Base-by-base conservation (phyloP, 345 rosid genomes). In the Linum usitatissimum region DNA sequence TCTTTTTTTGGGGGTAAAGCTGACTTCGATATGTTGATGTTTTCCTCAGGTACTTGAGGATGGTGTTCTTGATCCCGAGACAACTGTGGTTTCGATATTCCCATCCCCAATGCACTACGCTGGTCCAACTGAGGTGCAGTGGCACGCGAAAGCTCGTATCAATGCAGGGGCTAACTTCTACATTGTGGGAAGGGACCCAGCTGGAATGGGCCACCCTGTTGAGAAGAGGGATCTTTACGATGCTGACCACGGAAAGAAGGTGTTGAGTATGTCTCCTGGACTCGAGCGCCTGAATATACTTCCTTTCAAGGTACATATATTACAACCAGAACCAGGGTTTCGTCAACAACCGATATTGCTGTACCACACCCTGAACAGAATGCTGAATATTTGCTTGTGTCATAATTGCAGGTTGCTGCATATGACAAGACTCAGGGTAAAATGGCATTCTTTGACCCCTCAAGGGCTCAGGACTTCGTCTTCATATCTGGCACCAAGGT, bases 61-160 rank as follows among this genome's bases (percentile, higher is more conserved):
- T 15, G 99, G 99, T 31, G 90, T 93, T 68, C 99, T 93, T 72
- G 99, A 93, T 83, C 99, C 99, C 38, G 96, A 90, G 74, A 93
- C 97, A 3, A 93, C 99, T 4, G 88, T 93, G 19, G 96, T 93
- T 64, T 93, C 99, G 15, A 90, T 93, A 66, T 93, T 93, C 76
- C 99, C 99, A 3, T 93, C 99, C 56, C 99, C 99, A 10, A 93
- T 93, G 99, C 99, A 85, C 73, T 93, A 93, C 66, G 97, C 96
- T 38, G 99, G 99, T 66, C 99, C 99, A 18, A 93, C 99, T 0
- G 99, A 93, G 83, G 99, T 93, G 70, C 99, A 93, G 73, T 93
- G 99, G 99, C 99, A 93, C 31, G 99, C 99, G 34, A 93, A 93
- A 75, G 96, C 96, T 64, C 83, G 99, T 66, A 90, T 93, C 66